Evolutionary conservation across 257 asterid species (phyloP).

Genomic region (Solanum raphanifolium): DNA sequence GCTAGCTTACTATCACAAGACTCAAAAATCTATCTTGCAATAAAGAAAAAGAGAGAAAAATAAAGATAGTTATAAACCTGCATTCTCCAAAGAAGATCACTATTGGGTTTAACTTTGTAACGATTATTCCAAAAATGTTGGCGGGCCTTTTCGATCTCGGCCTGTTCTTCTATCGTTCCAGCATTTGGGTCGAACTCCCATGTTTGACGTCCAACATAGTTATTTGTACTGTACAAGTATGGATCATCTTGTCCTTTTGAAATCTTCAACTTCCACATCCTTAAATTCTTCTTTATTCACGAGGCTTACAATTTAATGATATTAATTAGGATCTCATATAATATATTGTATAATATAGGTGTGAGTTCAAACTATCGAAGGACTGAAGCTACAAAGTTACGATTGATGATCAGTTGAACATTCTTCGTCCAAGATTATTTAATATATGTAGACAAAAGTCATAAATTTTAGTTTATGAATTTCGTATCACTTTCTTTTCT

Average conservation of each 20-base stretch:
- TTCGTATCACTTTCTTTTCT: not conserved
- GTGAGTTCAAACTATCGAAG: too few relatives aligned
- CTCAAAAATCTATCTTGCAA: too few relatives aligned
- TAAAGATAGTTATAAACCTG: constrained; percentile 17
- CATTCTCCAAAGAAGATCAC: constrained; percentile 52
- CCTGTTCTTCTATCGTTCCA: constrained; percentile 42
- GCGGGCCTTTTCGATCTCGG: constrained; percentile 36
- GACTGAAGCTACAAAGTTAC: not conserved
- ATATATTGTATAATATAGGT: too few relatives aligned
- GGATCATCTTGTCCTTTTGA: constrained; percentile 42
- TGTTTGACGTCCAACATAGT: constrained; percentile 52
- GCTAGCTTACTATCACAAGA: too few relatives aligned
- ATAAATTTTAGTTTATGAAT: too few relatives aligned
- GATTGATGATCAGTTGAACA: not conserved
- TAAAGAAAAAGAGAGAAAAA: too few relatives aligned
- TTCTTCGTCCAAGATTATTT: too few relatives aligned
- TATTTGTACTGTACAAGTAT: constrained; percentile 50
- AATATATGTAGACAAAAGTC: not conserved
- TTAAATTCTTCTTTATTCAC: not conserved
- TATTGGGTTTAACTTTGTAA: constrained; percentile 38
- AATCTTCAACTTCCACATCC: constrained; percentile 57
- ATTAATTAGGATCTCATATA: not conserved
- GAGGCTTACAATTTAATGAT: not conserved
- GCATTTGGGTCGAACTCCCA: constrained; percentile 49
- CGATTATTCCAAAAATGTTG: constrained; percentile 50